phyloP scores from a whole-genome alignment of 345 rosid species.

The Nasturtium officinale region DNA sequence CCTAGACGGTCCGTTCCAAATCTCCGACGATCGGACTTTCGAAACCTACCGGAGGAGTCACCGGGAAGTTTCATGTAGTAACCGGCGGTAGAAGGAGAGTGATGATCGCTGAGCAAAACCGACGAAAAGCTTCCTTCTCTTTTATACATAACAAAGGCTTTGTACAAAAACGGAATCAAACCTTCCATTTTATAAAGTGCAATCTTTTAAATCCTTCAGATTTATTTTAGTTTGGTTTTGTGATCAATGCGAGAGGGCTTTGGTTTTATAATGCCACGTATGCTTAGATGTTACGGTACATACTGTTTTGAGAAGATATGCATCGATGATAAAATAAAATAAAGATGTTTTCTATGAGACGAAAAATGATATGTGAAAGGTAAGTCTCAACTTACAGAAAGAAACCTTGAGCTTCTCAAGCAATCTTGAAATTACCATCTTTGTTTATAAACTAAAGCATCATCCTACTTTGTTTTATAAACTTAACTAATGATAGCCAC shows the following conservation, averaged over 20 bases:
- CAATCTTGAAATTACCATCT: constrained; percentile 3
- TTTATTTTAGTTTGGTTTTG: constrained; percentile 13
- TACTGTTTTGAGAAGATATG: constrained; percentile 34
- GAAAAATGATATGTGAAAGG: constrained; percentile 35
- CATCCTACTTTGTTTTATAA: background rate
- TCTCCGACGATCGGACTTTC: constrained; percentile 30
- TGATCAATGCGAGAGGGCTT: constrained; percentile 33
- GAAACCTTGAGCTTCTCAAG: constrained; percentile 11
- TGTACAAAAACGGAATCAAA: constrained; percentile 44
- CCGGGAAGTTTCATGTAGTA: constrained; percentile 42
- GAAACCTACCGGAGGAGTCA: constrained; percentile 39
- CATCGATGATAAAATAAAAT: background rate
- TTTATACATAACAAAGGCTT: constrained; percentile 40
- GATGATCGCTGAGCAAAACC: constrained; percentile 34
- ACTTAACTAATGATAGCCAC: background rate
- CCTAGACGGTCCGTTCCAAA: constrained; percentile 37
- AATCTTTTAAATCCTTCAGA: background rate
- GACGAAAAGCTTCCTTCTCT: constrained; percentile 42
- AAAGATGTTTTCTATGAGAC: background rate
- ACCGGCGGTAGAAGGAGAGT: constrained; percentile 34
- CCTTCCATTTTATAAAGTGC: constrained; percentile 32
- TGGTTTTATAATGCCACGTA: constrained; percentile 44
- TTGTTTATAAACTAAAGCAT: background rate
- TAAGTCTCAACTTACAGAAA: constrained; percentile 39
- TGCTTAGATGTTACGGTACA: constrained; percentile 44